Percentiles rank a stretch among this genome's conserved stretches.
phyloP scores from a whole-genome alignment of 768 basidiomycete genomes.

The Mycena floridula region DNA sequence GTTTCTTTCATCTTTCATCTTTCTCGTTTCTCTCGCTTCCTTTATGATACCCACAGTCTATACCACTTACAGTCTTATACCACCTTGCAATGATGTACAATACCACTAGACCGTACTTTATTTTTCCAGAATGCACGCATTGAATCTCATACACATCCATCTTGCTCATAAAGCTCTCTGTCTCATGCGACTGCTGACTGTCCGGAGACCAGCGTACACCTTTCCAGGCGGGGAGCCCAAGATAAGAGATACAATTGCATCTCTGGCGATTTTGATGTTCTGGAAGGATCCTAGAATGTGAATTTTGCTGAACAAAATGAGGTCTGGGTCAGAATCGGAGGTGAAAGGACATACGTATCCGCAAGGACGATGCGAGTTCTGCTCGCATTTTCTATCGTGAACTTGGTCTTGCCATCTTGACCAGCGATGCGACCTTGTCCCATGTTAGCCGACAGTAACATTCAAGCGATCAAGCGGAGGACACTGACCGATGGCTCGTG shows the following conservation, averaged over 20 bases:
- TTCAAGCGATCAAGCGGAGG: neutral
- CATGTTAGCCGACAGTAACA: neutral
- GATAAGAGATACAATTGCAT: slow-evolving; percentile 93
- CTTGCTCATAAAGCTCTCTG: slow-evolving; percentile 70
- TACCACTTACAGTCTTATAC: too few relatives aligned
- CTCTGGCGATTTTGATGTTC: slow-evolving; percentile 96
- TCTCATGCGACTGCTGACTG: slow-evolving; percentile 88
- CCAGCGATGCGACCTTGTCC: slow-evolving; percentile 88
- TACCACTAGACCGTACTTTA: too few relatives aligned
- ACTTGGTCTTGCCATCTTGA: slow-evolving; percentile 97
- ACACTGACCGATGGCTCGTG: slow-evolving; percentile 83
- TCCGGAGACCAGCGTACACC: slow-evolving; percentile 85
- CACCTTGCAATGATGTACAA: too few relatives aligned
- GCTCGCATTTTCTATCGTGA: slow-evolving; percentile 96
- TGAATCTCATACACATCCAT: neutral
- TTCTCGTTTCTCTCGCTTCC: too few relatives aligned
- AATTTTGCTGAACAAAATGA: slow-evolving; percentile 66
- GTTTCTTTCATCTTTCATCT: too few relatives aligned
- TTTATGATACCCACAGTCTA: too few relatives aligned
- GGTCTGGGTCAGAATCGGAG: slow-evolving; percentile 3
- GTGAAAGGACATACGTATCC: slow-evolving; percentile 67
- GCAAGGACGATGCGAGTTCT: slow-evolving; percentile 97
- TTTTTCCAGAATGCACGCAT: neutral
- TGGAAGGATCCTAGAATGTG: slow-evolving; percentile 98
- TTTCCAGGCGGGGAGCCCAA: slow-evolving; percentile 94